A percentile compares a stretch with the other conserved stretches of the same genome.
phyloP scores from a whole-genome alignment of 2,329 filamentous ascomycete species.

The Fusarium concolor region DNA sequence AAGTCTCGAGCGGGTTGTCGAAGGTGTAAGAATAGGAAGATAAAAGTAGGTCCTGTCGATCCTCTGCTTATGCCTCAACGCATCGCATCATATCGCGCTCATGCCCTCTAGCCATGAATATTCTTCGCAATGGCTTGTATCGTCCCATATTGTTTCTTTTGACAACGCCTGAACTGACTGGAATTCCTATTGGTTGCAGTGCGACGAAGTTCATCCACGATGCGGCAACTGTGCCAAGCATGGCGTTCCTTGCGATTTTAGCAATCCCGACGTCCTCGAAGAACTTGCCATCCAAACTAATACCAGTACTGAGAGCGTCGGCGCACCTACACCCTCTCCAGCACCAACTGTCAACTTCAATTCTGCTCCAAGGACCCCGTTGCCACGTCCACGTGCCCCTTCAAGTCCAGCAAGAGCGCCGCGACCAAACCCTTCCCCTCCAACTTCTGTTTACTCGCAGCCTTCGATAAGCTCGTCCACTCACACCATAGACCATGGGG shows the following conservation, averaged over 20 bases:
- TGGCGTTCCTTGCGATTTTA: conserved; percentile 74
- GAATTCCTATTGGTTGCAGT: conserved; percentile 54
- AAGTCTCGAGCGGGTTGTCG: conserved; percentile 76
- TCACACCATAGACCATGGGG: conserved; percentile 51
- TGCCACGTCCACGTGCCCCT: conserved; percentile 40
- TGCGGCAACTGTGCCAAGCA: conserved; percentile 76
- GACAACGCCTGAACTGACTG: conserved; percentile 27
- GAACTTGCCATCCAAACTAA: conserved; percentile 56
- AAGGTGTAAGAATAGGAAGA: conserved; percentile 75
- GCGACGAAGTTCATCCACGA: conserved; percentile 73
- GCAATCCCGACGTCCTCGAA: conserved; percentile 61
- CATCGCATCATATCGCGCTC: conserved; percentile 14
- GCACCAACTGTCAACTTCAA: conserved; percentile 34
- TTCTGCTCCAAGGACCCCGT: conserved; percentile 41
- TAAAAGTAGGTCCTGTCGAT: conserved; percentile 65
- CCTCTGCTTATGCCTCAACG: conserved; percentile 13
- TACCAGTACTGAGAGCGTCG: conserved; percentile 46
- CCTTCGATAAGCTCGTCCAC: conserved; percentile 45
- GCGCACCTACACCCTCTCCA: conserved; percentile 43
- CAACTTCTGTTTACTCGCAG: conserved; percentile 51
- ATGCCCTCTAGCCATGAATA: neutral
- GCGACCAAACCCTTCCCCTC: conserved; percentile 43
- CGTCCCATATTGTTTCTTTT: neutral
- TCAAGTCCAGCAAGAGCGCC: conserved; percentile 34
- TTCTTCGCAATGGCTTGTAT: conserved; percentile 5